phyloP scores from a whole-genome alignment of 2,329 filamentous ascomycete genomes.

The Teratosphaeria viscida region DNA sequence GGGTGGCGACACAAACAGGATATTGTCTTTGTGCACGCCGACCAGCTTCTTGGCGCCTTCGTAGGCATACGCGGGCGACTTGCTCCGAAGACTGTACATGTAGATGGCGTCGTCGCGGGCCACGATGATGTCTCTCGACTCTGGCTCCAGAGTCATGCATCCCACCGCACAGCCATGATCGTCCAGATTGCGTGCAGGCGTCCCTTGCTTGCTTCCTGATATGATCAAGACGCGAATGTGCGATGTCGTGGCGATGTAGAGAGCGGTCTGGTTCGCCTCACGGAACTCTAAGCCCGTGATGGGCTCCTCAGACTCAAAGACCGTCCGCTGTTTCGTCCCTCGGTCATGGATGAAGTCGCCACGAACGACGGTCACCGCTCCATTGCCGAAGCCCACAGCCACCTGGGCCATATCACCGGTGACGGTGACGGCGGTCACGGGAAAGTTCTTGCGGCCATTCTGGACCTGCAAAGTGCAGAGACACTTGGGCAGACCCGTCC shows the following conservation, averaged over 20 bases:
- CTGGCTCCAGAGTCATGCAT: slow-evolving; percentile 81
- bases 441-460: slow-evolving; percentile 86
- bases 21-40: slow-evolving; percentile 70
- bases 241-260: slow-evolving; percentile 87
- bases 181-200: slow-evolving; percentile 78
- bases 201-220: slow-evolving; percentile 77
- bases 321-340: slow-evolving; percentile 83
- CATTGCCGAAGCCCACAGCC: slow-evolving; percentile 91
- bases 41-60: slow-evolving; percentile 82
- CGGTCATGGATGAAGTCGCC: slow-evolving; percentile 93
- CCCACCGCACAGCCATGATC: slow-evolving; percentile 85
- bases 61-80: slow-evolving; percentile 80
- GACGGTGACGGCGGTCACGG: slow-evolving; percentile 84
- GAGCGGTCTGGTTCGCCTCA: slow-evolving; percentile 54
- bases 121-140: slow-evolving; percentile 77
- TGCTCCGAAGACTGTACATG: slow-evolving; percentile 75
- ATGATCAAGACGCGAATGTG: slow-evolving; percentile 80
- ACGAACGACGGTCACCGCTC: slow-evolving; percentile 82
- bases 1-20: slow-evolving; percentile 75
- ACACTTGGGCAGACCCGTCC: slow-evolving; percentile 79
- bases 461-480: slow-evolving; percentile 76
- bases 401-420: slow-evolving; percentile 84
- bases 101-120: slow-evolving; percentile 92
- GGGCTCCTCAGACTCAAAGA: slow-evolving; percentile 94
- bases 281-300: slow-evolving; percentile 82